A percentile compares a stretch with the other conserved stretches of the same genome.
Conservation (phyloP, 768 basidiomycete species). For the Mrakia frigida region DNA sequence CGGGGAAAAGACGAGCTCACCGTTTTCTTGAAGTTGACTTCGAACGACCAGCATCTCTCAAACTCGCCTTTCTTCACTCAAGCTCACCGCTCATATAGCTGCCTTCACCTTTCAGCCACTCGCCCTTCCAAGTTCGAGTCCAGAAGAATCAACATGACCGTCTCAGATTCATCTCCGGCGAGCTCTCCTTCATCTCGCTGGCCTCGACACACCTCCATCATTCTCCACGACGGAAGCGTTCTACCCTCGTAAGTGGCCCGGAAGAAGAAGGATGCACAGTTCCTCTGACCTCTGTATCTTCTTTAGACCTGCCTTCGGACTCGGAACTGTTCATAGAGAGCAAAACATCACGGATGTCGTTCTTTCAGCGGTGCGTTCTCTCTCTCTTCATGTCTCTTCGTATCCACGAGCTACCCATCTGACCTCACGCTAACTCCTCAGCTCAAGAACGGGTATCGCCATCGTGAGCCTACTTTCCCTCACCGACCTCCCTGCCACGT, state of each 20-base stretch:
- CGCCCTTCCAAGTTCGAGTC: too few species aligned
- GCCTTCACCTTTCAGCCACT: too few species aligned
- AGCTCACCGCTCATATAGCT: too few species aligned
- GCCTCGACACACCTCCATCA: neutral
- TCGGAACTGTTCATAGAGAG: neutral
- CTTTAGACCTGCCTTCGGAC: neutral
- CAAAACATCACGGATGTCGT: neutral
- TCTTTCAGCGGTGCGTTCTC: neutral
- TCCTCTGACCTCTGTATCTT: neutral
- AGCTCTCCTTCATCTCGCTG: neutral
- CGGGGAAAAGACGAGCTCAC: too few species aligned
- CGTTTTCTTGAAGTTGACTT: too few species aligned
- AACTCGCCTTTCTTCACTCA: too few species aligned
- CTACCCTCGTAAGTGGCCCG: neutral
- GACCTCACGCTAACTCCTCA: neutral
- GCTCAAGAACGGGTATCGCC: neutral
- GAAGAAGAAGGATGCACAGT: neutral
- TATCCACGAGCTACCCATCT: neutral
- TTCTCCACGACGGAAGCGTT: neutral
- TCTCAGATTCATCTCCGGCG: too few species aligned
- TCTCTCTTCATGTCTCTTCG: neutral
- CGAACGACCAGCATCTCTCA: too few species aligned
- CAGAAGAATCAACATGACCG: too few species aligned
- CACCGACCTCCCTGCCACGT: too few species aligned
- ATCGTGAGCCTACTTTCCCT: neutral